phyloP scores from a whole-genome alignment of 2,329 filamentous ascomycete genomes.

The Albifimbria verrucaria region DNA sequence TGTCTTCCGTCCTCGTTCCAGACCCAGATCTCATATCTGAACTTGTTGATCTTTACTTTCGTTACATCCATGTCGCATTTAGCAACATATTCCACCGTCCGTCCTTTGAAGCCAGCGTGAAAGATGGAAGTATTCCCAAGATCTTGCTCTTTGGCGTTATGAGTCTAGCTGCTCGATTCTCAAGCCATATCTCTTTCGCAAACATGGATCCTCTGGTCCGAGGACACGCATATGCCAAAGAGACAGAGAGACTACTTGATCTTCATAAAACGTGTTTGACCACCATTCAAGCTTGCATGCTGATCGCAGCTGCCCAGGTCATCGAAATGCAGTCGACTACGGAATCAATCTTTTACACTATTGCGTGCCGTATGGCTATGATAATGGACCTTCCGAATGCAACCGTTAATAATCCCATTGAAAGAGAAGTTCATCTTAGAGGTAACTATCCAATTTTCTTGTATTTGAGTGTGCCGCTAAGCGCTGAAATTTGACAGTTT shows the following conservation, averaged over 20 bases:
- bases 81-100: conserved; percentile 29
- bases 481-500: conserved; percentile 8
- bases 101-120: conserved; percentile 19
- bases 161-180: conserved; percentile 13
- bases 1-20: background rate
- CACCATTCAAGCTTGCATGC: conserved; percentile 36
- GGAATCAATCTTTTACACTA: conserved; percentile 34
- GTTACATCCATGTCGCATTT: conserved; percentile 29
- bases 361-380: conserved; percentile 32
- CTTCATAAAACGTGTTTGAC: conserved; percentile 1
- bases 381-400: conserved; percentile 31
- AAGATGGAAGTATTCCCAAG: conserved; percentile 8
- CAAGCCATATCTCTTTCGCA: conserved; percentile 13
- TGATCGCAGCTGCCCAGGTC: conserved; percentile 30
- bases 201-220: conserved; percentile 4
- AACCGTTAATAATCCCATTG: conserved; percentile 19
- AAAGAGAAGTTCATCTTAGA: conserved; percentile 32
- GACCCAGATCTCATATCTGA: conserved; percentile 6
- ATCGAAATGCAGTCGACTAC: conserved; percentile 30
- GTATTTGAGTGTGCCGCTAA: background rate
- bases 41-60: conserved; percentile 28
- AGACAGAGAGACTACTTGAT: conserved; percentile 6
- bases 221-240: conserved; percentile 12
- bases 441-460: conserved; percentile 10
- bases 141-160: background rate